Evolutionary conservation across 2,329 filamentous ascomycete genomes (phyloP), one percentile per base, ranked within the genome.

Genomic region (Westerdykella sp.): DNA sequence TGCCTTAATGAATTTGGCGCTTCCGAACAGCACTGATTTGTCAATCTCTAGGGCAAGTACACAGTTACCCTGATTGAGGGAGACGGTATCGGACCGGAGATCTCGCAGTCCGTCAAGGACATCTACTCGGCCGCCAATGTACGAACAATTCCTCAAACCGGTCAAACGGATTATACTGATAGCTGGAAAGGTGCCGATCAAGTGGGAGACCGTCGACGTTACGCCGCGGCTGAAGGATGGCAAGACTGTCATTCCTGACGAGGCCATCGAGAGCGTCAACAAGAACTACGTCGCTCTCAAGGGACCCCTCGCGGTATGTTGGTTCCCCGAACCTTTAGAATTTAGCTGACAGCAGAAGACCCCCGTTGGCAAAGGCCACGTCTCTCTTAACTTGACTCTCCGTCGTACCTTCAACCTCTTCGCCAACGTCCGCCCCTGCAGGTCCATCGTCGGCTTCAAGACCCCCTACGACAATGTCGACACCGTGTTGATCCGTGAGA

Each of bases 381-480:
- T 98, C 69, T 97, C 93, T 46, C 87, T 98, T 59, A 98, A 98
- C 80, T 78, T 98, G 55, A 98, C 93, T 48, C 89, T 98, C 63
- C 91, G 93, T 69, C 86, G 93, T 67, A 98, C 94, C 53, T 98
- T 98, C 78, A 98, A 98, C 79, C 89, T 98, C 63, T 98, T 98
- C 73, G 94, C 93, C 76, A 98, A 98, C 77, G 80, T 98, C 63
- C 90, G 94, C 65, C 93, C 94, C 51, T 98, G 94, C 83, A 87
- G 89, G 68, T 96, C 89, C 53, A 89, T 98, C 58, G 87, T 86
- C 54, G 93, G 93, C 64, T 98, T 85, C 85, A 95, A 97, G 83
- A 98, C 93, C 42, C 89, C 91, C 51, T 97, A 97, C 77, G 91
- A 97, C 70, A 81, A 86, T 62, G 93, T 98, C 67, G 86, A 98